A percentile compares a stretch with the other conserved stretches of the same genome.
These are phyloP conservation scores for Populus euphratica DNA, from an alignment of 345 rosid species.

Conservation along the genomic window DNA sequence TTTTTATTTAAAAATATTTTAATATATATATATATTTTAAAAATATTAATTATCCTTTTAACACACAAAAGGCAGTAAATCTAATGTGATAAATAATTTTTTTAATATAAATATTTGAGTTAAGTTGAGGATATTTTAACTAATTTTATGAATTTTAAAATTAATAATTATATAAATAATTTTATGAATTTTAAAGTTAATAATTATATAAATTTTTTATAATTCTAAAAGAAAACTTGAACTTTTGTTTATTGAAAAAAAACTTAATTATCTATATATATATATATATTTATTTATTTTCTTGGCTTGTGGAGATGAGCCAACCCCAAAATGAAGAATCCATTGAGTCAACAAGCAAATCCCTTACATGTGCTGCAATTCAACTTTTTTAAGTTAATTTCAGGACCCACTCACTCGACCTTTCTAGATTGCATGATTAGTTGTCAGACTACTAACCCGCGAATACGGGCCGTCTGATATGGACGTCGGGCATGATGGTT, in stretches of 20 bases:
- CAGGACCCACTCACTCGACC: not conserved
- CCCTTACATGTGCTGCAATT: conserved; percentile 2
- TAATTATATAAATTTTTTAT: no score
- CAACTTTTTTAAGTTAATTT: not conserved
- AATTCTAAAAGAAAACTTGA: no score
- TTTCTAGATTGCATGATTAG: conserved; percentile 25
- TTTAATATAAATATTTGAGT: rapidly evolving
- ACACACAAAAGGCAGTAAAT: no score
- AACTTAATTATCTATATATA: no score
- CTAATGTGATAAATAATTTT: no score
- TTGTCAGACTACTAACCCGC: not conserved
- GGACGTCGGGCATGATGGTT: not conserved
- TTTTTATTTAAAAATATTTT: no score
- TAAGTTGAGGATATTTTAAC: rapidly evolving
- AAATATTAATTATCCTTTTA: no score
- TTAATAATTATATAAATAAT: no score
- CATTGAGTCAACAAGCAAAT: not conserved
- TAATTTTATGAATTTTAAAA: rapidly evolving
- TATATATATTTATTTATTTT: no score
- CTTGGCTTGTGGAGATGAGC: conserved; percentile 16
- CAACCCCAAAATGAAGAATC: conserved; percentile 12
- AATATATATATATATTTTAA: no score
- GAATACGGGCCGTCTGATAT: conserved; percentile 11
- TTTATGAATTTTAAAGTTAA: no score
- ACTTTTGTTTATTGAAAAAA: no score